Base-by-base conservation (phyloP, 805 yeast genomes). In the Zygoascus ofunaensis region DNA sequence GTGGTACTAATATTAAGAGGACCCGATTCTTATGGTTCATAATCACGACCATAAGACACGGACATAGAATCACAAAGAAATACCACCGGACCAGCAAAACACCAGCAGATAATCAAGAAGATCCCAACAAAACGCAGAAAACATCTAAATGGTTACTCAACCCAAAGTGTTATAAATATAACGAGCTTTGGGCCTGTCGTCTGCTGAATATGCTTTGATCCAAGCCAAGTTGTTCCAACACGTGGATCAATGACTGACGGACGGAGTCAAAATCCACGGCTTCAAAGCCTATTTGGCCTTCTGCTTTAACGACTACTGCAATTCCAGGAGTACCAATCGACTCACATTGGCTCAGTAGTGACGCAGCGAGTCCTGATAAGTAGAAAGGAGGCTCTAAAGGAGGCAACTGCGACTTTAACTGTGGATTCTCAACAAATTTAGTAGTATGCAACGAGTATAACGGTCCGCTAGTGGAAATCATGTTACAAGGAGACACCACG, bases 261-360 rank as follows among this genome's bases (percentile, higher is more conserved):
- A 43, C 37, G 10, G 51, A 35, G 14, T 47, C 42, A 37, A 43
- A 49, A 30, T 49, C 49, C 21, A 60, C 41, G 4, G 46, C 51
- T 44, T 63, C 67, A 46, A 53, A 53, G 33, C 58, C 60, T 37
- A 45, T 49, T 1, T 63, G 59, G 12, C 66, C 67, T 32, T 62
- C 66, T 14, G 56, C 51, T 17, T 47, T 48, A 17, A 61, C 58
- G 1, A 59, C 47, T 24, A 62, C 41, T 18, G 55, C 64, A 4
- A 47, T 34, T 2, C 55, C 55, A 8, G 58, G 51, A 12, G 54
- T 40, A 4, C 39, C 39, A 15, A 30, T 36, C 32, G 44, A 49
- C 42, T 57, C 54, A 14, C 59, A 56, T 5, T 52, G 49, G 17
- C 61, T 44, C 26, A 62, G 35, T 14, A 57, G 36, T n/a, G 62